A percentile compares a stretch with the other conserved stretches of the same genome.
These are phyloP conservation scores for Plenodomus biglobosus DNA, from an alignment of 2,329 filamentous ascomycete genomes.

Conservation along the genomic window DNA sequence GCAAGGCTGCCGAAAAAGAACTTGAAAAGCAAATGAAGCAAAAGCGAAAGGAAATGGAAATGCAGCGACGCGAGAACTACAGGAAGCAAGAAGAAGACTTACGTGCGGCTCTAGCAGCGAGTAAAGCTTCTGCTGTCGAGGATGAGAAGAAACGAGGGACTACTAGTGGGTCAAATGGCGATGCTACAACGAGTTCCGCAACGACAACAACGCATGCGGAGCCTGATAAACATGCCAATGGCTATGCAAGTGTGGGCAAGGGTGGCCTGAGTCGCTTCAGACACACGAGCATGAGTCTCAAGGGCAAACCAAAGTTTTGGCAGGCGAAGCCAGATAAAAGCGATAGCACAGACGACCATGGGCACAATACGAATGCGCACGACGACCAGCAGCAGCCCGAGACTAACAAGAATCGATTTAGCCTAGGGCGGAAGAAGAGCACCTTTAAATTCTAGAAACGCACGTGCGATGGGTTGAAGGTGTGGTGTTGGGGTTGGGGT, in stretches of 20 bases:
- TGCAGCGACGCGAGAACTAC: slow-evolving; percentile 57
- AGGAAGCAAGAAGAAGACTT: slow-evolving; percentile 64
- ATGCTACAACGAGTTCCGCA: background rate
- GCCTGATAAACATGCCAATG: slow-evolving; percentile 36
- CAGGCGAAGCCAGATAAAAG: slow-evolving; percentile 48
- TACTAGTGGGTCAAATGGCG: slow-evolving; percentile 13
- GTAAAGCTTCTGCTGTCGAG: slow-evolving; percentile 63
- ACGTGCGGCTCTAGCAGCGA: slow-evolving; percentile 65
- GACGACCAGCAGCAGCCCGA: slow-evolving; percentile 55
- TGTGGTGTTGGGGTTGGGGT: too few relatives aligned
- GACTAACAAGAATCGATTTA: slow-evolving; percentile 68
- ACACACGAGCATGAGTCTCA: slow-evolving; percentile 75
- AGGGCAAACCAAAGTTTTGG: slow-evolving; percentile 72
- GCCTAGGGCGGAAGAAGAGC: slow-evolving; percentile 72
- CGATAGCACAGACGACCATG: slow-evolving; percentile 23
- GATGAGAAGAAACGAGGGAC: slow-evolving; percentile 28
- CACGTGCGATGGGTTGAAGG: too few relatives aligned
- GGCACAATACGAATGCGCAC: slow-evolving; percentile 14
- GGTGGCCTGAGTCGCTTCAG: slow-evolving; percentile 64
- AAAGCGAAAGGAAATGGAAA: slow-evolving; percentile 53
- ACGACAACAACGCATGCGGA: slow-evolving; percentile 2
- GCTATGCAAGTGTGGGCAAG: slow-evolving; percentile 39
- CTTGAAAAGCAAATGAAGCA: slow-evolving; percentile 48
- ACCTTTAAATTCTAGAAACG: slow-evolving; percentile 46
- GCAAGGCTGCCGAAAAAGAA: slow-evolving; percentile 62